These are phyloP conservation scores for Colletotrichum tropicale DNA, from an alignment of 2,329 filamentous ascomycete genomes.

Conservation along the genomic window DNA sequence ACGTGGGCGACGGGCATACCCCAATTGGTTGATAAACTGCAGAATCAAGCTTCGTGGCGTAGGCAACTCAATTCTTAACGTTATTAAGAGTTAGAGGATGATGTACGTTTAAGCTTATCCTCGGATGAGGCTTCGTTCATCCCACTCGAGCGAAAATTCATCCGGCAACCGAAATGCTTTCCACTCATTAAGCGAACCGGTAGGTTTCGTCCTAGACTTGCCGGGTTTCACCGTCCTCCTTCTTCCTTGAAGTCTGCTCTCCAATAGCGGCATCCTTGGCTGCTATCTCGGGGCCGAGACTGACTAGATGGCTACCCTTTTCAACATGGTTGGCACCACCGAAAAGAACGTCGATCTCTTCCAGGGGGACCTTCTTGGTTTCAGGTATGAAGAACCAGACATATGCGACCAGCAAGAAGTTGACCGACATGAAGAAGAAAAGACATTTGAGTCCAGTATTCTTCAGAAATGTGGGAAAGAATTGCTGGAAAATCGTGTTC, in stretches of 20 bases:
- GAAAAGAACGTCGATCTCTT: conserved; percentile 61
- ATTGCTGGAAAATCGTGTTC: conserved; percentile 71
- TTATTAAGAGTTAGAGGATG: not conserved
- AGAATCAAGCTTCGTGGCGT: not conserved
- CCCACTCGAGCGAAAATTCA: not conserved
- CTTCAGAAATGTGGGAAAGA: conserved; percentile 70
- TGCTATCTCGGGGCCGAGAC: not conserved
- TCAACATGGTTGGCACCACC: conserved; percentile 59
- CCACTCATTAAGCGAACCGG: not conserved
- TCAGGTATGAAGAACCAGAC: conserved; percentile 56
- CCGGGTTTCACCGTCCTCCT: conserved; percentile 4
- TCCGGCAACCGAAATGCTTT: not conserved
- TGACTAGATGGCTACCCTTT: conserved; percentile 52
- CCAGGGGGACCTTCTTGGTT: conserved; percentile 52
- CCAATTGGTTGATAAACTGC: not conserved
- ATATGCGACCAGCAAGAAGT: conserved; percentile 50
- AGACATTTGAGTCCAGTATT: conserved; percentile 52
- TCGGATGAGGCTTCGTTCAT: not conserved
- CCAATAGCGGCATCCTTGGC: not conserved
- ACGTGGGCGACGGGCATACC: too few relatives aligned
- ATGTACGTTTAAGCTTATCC: not conserved
- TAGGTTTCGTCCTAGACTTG: not conserved
- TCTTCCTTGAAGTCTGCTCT: not conserved
- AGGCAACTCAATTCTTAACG: not conserved
- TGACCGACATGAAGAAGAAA: conserved; percentile 40